Evolutionary conservation across 2,329 filamentous ascomycete genomes (phyloP).

Genomic region (Stemphylium vesicarium): DNA sequence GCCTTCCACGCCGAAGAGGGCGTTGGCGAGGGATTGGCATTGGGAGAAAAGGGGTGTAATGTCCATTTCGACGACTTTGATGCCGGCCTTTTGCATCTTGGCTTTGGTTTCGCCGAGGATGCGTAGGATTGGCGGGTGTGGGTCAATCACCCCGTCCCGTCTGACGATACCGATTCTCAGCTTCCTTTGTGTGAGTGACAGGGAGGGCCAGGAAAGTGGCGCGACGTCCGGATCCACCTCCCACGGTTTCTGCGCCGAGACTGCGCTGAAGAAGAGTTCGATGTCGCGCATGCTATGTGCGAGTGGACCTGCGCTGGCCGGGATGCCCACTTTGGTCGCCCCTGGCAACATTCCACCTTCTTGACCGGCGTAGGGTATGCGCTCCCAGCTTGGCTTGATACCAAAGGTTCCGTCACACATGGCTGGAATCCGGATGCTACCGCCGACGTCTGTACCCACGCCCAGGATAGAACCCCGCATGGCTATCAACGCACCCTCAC

Average conservation of each 20-base stretch:
- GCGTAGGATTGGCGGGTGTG: constrained; percentile 58
- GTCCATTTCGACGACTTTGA: constrained; percentile 66
- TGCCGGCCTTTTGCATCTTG: constrained; percentile 44
- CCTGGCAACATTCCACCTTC: constrained; percentile 56
- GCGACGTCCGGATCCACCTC: constrained; percentile 53
- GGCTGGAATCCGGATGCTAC: constrained; percentile 59
- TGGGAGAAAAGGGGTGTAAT: constrained; percentile 60
- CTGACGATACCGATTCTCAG: constrained; percentile 57
- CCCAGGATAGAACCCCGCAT: constrained; percentile 58
- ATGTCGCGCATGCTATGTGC: constrained; percentile 58
- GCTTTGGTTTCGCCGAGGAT: constrained; percentile 55
- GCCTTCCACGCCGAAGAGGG: constrained; percentile 66
- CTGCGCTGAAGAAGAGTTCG: constrained; percentile 60
- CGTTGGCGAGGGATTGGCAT: constrained; percentile 63
- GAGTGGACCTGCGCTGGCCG: constrained; percentile 55
- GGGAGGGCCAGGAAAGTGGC: constrained; percentile 48
- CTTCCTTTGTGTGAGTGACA: constrained; percentile 29
- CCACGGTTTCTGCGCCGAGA: constrained; percentile 62
- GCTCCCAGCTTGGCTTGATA: constrained; percentile 53
- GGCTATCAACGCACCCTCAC: constrained; percentile 60
- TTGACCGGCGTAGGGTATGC: constrained; percentile 61
- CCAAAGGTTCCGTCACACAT: constrained; percentile 59
- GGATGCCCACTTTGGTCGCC: constrained; percentile 54
- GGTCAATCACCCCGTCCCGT: constrained; percentile 58
- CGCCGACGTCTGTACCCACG: constrained; percentile 63